Evolutionary conservation across 192 early-diverging fungal species (phyloP), one percentile per base, ranked within the genome.

Genomic region (Backusella liffmaniae): DNA sequence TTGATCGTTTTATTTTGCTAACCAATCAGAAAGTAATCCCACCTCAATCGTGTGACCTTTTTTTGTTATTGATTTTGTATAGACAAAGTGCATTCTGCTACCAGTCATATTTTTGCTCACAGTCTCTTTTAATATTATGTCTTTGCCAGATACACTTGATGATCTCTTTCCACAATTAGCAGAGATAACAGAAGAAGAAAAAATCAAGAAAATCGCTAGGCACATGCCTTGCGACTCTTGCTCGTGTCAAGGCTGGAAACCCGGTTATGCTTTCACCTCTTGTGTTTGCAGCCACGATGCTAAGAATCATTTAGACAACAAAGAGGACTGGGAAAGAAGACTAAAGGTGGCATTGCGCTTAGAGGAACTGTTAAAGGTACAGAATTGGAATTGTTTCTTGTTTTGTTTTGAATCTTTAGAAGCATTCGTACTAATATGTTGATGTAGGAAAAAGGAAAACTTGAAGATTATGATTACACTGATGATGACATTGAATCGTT

Each of bases 211-310:
- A 39, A 29, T 71, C 15, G 88, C 80, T 12, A 79, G 85, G 30
- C 80, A 86, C 49, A 79, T 84, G 44, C 78, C 86, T 0, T 89
- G 88, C 42, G 81, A 82, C 36, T 37, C 53, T 21, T 89, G 88
- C 75, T 34, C 32, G 41, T 89, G 88, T 74, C 77, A 81, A 73
- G 84, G 85, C 5, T 89, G 88, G 88, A 72, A 74, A 66, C 87
- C 77, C 5, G 72, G 51, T 4, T 82, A 84, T 39, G 26, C 59
- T 0, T 23, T 46, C 18, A 66, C 26, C 18, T 34, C 42, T 29
- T 89, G 88, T 73, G 74, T 70, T 8, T 89, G 88, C 73, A 82
- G 83, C 1, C 88, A 89, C 67, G 79, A 79, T 21, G 67, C 86
- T 7, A 78, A 81, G 35, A 35, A 51, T 34, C 88, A 89, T 79